Percentiles rank a stretch among this genome's conserved stretches.
Conservation (phyloP, 1,139 yeast genomes). For the Magnusiomyces fungicola region DNA sequence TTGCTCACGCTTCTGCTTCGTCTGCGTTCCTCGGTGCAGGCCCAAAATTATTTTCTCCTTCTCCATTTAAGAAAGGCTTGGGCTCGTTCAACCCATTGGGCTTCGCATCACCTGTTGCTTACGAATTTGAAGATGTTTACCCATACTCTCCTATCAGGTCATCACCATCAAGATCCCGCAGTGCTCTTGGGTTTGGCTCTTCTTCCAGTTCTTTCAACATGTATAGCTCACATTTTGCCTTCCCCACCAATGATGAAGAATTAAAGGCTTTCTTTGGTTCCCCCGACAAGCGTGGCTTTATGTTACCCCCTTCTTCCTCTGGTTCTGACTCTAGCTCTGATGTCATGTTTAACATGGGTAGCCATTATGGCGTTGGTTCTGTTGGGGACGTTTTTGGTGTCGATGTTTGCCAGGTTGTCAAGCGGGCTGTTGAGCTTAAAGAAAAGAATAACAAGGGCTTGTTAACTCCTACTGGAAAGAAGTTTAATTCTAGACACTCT, state of each 20-base stretch:
- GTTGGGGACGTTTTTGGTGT: constrained; percentile 47
- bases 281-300: constrained; percentile 32
- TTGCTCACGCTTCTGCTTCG: too few species aligned
- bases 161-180: constrained; percentile 7
- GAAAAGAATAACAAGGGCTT: constrained; percentile 12
- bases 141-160: constrained; percentile 8
- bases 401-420: constrained; percentile 49
- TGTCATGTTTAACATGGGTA: constrained; percentile 19
- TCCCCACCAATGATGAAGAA: constrained; percentile 31
- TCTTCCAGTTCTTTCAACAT: neutral
- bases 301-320: neutral
- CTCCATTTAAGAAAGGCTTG: constrained; percentile 58
- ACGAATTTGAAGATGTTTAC: constrained; percentile 51
- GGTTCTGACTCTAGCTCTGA: constrained; percentile 14
- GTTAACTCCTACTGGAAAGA: too few species aligned
- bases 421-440: constrained; percentile 48
- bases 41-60: constrained; percentile 5
- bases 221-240: constrained; percentile 34
- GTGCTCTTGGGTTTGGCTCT: constrained; percentile 7
- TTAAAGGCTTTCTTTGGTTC: constrained; percentile 34
- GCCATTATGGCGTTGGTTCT: constrained; percentile 19
- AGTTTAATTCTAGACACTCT: too few species aligned
- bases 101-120: constrained; percentile 62
- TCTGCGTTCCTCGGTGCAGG: too few species aligned
- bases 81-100: constrained; percentile 56